Evolutionary conservation across 768 basidiomycete genomes (phyloP).

Genomic region (Imleria badia): DNA sequence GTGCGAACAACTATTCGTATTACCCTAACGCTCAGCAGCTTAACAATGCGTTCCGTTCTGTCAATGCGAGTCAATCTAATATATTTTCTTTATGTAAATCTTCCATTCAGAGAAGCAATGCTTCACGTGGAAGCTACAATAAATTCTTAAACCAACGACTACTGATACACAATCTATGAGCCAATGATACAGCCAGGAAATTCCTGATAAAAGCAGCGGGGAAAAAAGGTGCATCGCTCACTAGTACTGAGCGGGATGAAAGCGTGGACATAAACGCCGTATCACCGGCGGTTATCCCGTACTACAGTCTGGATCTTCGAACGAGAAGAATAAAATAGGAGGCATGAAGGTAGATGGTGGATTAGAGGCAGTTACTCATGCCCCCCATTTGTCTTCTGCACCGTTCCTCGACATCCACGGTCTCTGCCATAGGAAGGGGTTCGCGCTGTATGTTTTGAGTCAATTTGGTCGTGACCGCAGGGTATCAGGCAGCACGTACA

Average conservation of each 20-base stretch:
- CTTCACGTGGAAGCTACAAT: not conserved
- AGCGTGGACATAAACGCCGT: not conserved
- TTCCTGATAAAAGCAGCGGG: not conserved
- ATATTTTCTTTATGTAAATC: no score
- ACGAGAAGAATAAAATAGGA: no score
- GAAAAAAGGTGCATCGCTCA: constrained; percentile 2
- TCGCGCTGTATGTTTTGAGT: constrained; percentile 10
- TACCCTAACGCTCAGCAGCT: no score
- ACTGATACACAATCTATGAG: constrained; percentile 29
- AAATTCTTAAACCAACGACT: not conserved
- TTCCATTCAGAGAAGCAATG: not conserved
- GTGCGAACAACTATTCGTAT: no score
- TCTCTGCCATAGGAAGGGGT: constrained; percentile 7
- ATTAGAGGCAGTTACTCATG: constrained; percentile 11
- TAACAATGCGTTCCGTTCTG: no score
- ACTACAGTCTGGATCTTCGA: not conserved
- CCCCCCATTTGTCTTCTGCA: constrained; percentile 4
- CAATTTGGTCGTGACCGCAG: not conserved
- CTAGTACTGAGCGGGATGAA: not conserved
- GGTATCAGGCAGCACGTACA: constrained; percentile 9
- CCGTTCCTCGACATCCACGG: constrained; percentile 11
- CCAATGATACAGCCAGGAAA: constrained; percentile 17
- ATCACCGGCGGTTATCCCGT: constrained; percentile 2
- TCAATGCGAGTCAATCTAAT: no score
- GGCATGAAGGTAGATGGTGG: not conserved